Evolutionary conservation across 441 rosid species (phyloP), one percentile per base, ranked within the genome.

Genomic region (Gossypium schwendimanii): DNA sequence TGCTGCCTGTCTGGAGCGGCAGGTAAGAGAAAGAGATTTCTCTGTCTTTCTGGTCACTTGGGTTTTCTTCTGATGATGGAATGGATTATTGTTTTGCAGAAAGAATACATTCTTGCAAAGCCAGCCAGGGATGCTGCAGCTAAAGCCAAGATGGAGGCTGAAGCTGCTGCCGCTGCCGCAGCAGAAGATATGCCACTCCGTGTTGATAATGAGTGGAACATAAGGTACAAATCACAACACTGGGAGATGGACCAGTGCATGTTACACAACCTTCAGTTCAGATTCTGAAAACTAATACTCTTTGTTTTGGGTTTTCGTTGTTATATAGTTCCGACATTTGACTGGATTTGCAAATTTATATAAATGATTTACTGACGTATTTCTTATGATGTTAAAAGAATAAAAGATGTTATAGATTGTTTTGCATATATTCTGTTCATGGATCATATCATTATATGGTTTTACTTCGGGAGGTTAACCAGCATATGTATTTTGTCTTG

Each of bases 91-190:
- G 39, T 57, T 77, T 4, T 84, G 83, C 85, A 95, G 98, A 88
- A 88, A 80, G 97, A 91, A 36, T 88, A 85, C 78, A 69, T 87
- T 70, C 86, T 87, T 75, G 86, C 78, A 39, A 87, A 92, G 80
- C 99, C 99, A 63, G 88, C 82, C 62, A 89, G 96, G 79, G 99
- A 92, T 70, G 99, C 94, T 77, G 96, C 87, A 44, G 91, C 90
- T 73, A 91, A 87, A 82, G 96, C 99, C 69, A 92, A 87, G 86
- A 80, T 84, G 93, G 96, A 89, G 77, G 93, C 92, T 6, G 93
- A 88, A 74, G 86, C 89, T 65, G 64, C 71, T 44, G 50, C 89
- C 68, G 63, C 71, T 26, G 33, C 72, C 59, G 81, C 62, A 44
- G 61, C 69, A 53, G 93, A 86, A 76, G 72, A 82, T 69, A 45